Percentiles rank a stretch among this genome's conserved stretches.
Conservation (phyloP, 164 flowering plant species). For the Hamamelis virginiana region DNA sequence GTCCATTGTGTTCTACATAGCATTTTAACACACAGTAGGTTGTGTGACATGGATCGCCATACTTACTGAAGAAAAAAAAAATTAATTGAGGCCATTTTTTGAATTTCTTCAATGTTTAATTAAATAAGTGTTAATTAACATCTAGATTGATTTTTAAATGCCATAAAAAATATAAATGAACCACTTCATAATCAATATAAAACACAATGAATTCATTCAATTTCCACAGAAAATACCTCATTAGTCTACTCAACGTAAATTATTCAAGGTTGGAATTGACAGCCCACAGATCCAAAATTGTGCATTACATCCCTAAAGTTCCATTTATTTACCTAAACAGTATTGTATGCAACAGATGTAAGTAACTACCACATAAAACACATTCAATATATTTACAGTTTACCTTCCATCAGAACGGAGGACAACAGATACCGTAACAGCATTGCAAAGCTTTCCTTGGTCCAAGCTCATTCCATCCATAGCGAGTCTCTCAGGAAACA, state of each 20-base stretch:
- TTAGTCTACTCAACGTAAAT: neutral
- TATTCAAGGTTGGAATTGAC: neutral
- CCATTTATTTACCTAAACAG: neutral
- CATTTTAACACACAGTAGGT: neutral
- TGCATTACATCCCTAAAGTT: neutral
- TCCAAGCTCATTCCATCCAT: conserved; percentile 94
- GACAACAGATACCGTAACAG: conserved; percentile 82
- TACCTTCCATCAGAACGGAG: conserved; percentile 91
- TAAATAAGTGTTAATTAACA: too few relatives aligned
- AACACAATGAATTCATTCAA: neutral
- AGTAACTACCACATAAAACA: neutral
- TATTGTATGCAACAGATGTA: neutral
- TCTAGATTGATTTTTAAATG: too few relatives aligned
- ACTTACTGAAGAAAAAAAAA: too few relatives aligned
- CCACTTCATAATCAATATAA: neutral
- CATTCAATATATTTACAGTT: neutral
- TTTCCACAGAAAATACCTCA: neutral
- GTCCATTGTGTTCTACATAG: neutral
- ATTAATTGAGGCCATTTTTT: too few relatives aligned
- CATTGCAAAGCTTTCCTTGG: conserved; percentile 79
- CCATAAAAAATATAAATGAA: too few relatives aligned
- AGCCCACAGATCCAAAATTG: neutral
- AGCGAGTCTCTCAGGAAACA: conserved; percentile 97
- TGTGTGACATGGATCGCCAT: too few relatives aligned
- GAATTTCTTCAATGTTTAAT: too few relatives aligned